A percentile compares a stretch with the other conserved stretches of the same genome.
Conservation (phyloP, 495 filamentous ascomycete genomes). For the Alectoria sarmentosa region DNA sequence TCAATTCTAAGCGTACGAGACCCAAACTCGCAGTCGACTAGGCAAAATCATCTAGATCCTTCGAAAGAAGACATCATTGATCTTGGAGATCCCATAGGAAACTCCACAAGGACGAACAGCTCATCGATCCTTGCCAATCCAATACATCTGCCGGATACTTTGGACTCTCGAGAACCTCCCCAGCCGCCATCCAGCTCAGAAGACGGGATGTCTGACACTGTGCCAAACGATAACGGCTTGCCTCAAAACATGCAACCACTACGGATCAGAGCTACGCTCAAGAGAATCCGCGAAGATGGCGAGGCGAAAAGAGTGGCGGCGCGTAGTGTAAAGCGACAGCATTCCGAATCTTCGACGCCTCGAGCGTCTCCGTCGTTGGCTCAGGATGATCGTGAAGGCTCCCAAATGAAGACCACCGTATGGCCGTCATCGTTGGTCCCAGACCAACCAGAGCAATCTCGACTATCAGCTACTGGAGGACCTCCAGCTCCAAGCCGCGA, state of each 20-base stretch:
- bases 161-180: conserved; percentile 17
- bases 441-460: neutral
- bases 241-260: conserved; percentile 10
- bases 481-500: conserved; percentile 1
- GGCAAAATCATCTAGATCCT: neutral
- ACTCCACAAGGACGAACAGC: neutral
- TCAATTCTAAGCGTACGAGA: conserved; percentile 15
- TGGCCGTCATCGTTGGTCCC: neutral
- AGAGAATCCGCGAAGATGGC: conserved; percentile 17
- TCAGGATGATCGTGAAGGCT: conserved; percentile 7
- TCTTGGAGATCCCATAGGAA: neutral
- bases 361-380: neutral
- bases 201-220: conserved; percentile 14
- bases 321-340: conserved; percentile 13
- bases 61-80: neutral
- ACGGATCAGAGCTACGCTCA: conserved; percentile 14
- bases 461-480: neutral
- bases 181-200: conserved; percentile 7
- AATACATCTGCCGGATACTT: conserved; percentile 3
- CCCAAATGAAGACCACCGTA: neutral
- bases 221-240: neutral
- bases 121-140: neutral
- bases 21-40: conserved; percentile 15
- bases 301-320: conserved; percentile 15
- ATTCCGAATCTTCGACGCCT: conserved; percentile 4